Evolutionary conservation across 257 asterid species (phyloP).

Genomic region (Rauvolfia tetraphylla): DNA sequence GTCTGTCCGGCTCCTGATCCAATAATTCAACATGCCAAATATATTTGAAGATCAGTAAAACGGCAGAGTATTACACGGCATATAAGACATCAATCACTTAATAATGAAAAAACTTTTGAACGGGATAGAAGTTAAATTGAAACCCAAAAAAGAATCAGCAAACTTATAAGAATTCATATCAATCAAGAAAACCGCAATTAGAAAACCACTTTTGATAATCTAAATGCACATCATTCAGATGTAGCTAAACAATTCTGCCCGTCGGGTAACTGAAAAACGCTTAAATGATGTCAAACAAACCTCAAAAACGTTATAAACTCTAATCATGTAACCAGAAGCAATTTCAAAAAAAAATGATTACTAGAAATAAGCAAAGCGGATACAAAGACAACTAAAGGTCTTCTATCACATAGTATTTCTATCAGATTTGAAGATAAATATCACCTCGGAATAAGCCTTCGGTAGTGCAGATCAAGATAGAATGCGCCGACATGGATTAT

Average conservation of each 20-base stretch:
- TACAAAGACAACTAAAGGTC: neutral
- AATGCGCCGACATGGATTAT: neutral
- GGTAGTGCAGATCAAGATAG: neutral
- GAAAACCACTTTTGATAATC: neutral
- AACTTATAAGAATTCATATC: neutral
- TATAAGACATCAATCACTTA: neutral
- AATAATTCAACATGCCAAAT: neutral
- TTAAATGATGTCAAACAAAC: neutral
- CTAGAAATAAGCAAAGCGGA: neutral
- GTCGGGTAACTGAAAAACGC: neutral
- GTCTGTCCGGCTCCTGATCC: neutral
- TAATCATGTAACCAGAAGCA: too few species aligned
- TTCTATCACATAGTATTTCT: neutral
- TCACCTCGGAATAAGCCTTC: slow-evolving; percentile 14
- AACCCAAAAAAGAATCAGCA: neutral
- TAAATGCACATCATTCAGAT: neutral
- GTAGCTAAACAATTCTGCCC: neutral
- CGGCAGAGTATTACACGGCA: neutral
- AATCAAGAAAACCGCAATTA: neutral
- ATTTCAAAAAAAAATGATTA: neutral
- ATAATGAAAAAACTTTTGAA: neutral
- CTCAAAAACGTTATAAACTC: neutral
- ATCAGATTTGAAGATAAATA: neutral
- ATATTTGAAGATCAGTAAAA: neutral
- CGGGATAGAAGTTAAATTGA: neutral